These are phyloP conservation scores for Rhodotorula toruloides DNA, from an alignment of 768 basidiomycete genomes.

Conservation along the genomic window DNA sequence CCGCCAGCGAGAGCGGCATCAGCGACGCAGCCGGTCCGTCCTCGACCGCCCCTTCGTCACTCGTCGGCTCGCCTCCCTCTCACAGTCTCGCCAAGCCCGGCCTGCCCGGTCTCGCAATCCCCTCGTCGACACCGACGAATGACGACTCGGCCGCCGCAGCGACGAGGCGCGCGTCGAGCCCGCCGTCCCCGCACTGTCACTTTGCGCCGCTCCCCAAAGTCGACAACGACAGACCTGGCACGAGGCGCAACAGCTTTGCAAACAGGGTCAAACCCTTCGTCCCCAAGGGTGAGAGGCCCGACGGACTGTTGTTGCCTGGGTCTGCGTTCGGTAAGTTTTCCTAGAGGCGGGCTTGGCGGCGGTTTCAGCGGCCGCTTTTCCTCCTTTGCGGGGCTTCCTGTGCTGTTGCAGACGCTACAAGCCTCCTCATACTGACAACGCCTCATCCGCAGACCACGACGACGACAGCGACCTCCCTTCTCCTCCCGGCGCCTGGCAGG, in stretches of 20 bases:
- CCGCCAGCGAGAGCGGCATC: constrained; percentile 17
- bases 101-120: too few species aligned
- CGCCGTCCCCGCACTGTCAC: constrained; percentile 35
- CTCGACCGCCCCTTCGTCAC: background rate
- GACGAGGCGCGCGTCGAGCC: background rate
- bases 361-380: background rate
- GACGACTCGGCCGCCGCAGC: background rate
- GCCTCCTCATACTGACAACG: background rate
- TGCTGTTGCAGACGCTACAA: background rate
- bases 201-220: constrained; percentile 37
- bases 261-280: constrained; percentile 25
- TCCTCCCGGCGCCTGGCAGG: background rate
- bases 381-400: background rate
- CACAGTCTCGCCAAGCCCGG: background rate
- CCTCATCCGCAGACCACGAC: background rate
- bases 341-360: too few species aligned
- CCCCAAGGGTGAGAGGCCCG: too few species aligned
- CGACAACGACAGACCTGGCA: constrained; percentile 22
- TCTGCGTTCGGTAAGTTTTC: too few species aligned
- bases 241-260: constrained; percentile 27
- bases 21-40: background rate
- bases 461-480: constrained; percentile 6
- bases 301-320: too few species aligned
- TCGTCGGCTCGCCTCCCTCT: background rate
- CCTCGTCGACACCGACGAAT: too few species aligned